phyloP scores from a whole-genome alignment of 1,139 yeast genomes.

The Lodderomyces margitis region DNA sequence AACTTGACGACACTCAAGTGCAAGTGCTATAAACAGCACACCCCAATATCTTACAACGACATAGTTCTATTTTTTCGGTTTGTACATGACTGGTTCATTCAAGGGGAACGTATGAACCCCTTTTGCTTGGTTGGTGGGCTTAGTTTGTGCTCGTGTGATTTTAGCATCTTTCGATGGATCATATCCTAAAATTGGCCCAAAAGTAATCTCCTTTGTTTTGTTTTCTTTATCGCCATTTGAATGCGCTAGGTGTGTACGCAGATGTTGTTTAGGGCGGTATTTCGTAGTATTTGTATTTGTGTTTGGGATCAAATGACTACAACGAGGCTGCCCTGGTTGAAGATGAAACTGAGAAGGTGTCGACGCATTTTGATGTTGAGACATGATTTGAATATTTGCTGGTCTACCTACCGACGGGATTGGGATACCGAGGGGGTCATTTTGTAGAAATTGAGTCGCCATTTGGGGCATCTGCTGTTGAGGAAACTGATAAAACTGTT shows the following conservation, averaged over 20 bases:
- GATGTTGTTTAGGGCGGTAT: background rate
- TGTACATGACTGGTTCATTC: conserved; percentile 35
- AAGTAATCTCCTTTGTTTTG: conserved; percentile 33
- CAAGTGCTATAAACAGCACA: conserved; percentile 6
- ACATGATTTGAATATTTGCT: background rate
- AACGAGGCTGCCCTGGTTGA: background rate
- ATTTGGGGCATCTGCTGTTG: conserved; percentile 10
- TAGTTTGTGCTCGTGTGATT: conserved; percentile 17
- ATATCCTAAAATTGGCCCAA: conserved; percentile 43
- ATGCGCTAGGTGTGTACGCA: background rate
- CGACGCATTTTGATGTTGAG: conserved; percentile 1
- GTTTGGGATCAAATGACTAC: background rate
- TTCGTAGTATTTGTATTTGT: background rate
- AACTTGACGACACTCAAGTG: no score
- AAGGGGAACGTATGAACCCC: conserved; percentile 31
- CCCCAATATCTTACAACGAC: background rate
- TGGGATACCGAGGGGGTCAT: no score
- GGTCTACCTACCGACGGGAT: background rate
- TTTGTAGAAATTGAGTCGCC: conserved; percentile 5
- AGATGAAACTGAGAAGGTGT: background rate
- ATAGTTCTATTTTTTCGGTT: conserved; percentile 27
- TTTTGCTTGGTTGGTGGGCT: conserved; percentile 17
- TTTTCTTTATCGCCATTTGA: background rate
- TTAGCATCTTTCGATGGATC: conserved; percentile 39
- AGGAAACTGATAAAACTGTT: conserved; percentile 8